Evolutionary conservation across 306 rosid species (phyloP), one percentile per base, ranked within the genome.

Genomic region (Lathyrus oleraceus): DNA sequence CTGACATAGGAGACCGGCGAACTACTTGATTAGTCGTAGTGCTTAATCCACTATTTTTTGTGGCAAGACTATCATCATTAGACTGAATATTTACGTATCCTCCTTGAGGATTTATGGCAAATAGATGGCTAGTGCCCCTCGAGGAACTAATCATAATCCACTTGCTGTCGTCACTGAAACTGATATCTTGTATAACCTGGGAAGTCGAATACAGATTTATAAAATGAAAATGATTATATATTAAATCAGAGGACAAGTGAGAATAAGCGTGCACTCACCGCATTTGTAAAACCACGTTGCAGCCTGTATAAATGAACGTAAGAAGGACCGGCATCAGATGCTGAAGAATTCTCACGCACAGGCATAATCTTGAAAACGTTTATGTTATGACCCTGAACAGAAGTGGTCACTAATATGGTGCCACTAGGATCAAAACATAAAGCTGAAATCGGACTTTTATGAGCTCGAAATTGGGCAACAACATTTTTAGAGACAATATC

Each of bases 131-230:
- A 20, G 99, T 95, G 56, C 99, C 99, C 84, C 97, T 85, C 43
- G 96, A 95, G 65, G 99, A 95, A 79, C 97, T 91, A 72, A 95
- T 88, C 96, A 95, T 85, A 78, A 95, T 89, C 99, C 99, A 95
- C 84, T 83, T 91, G 87, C 99, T 95, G 85, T 91, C 99, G 16
- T 79, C 76, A 65, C 99, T 91, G 73, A 95, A 95, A 84, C 95
- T 95, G 36, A 95, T 89, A 78, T 95, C 97, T 79, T 89, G 97
- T 79, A 95, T 95, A 71, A 91, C 91, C 99, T 95, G 89, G 72
- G 64, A 76, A 73, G 27, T 30, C 1, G 14, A 75, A 54, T 28
- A 74, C 27, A 43, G 28, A 76, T 47, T 48, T 67, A 71, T 32
- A 73, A 39, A 59, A 77, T 6, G 39, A 76, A 19, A 66, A 39